Evolutionary conservation across 257 asterid genomes (phyloP), one percentile per base, ranked within the genome.

Genomic region (Verbena officinalis): DNA sequence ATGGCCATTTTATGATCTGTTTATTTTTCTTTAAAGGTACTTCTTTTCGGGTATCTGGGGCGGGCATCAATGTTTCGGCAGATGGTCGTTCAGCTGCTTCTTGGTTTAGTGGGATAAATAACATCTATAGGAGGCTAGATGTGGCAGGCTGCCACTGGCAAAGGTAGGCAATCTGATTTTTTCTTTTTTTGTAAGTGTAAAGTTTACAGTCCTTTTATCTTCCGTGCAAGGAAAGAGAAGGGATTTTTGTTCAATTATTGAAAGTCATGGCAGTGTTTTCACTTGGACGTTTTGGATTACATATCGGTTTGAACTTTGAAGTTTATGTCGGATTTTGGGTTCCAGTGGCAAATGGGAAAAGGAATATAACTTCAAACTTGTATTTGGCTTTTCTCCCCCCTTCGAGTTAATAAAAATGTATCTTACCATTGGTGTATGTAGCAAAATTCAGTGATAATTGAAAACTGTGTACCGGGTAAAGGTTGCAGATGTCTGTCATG

Each of bases 101-200:
- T 46, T 74, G 66, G 40, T 61, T 22, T 19, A 42, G 27, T 40
- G 77, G 62, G 65, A 45, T 71, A 51, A 51, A 43, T 33, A 27
- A 73, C 49, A 39, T 64, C 58, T 46, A 40, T 45, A 48, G 65
- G 40, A 56, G 60, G 68, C 68, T 55, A 12, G 73, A 62, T 59
- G 44, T 59, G 55, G 59, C 71, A 49, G 64, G 73, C 64, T 57
- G 39, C 57, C 73, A 68, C 55, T 9, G 64, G 65, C 78, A 51
- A 46, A 89, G 91, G 95, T 86, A 78, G 21, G 65, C 52, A 49
- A 17, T 75, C 63, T 49, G 30, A 20, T n/a, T 24, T 63, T 31
- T 39, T 27, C 17, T 33, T 22, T 20, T 16, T 3, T 13, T 48
- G 42, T 22, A 20, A 27, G 27, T 33, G 33, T 6, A 8, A n/a